Conservation (phyloP, 495 filamentous ascomycete species). For the Penicillium subrubescens region DNA sequence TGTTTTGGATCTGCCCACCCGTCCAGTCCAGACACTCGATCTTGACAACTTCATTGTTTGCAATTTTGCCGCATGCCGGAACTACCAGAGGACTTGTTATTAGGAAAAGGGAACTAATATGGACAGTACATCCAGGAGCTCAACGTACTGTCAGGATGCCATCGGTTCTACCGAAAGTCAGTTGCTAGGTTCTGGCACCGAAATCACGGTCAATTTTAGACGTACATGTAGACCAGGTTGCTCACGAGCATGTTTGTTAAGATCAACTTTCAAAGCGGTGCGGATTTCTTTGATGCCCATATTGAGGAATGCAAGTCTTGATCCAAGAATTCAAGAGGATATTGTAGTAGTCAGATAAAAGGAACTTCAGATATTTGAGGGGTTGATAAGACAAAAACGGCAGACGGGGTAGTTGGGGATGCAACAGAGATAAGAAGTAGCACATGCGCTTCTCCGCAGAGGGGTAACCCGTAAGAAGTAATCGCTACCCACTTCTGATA, state of each 20-base stretch:
- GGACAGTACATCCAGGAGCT: background rate
- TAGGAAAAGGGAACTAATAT: background rate
- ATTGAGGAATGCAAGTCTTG: background rate
- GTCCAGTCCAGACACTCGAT: conserved; percentile 93
- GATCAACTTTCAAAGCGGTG: conserved; percentile 72
- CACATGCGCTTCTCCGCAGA: conserved; percentile 12
- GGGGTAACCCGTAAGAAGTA: background rate
- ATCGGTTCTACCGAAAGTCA: conserved; percentile 69
- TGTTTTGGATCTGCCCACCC: conserved; percentile 86
- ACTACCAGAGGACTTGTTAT: conserved; percentile 51
- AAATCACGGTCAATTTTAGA: background rate
- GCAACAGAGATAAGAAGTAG: conserved; percentile 6
- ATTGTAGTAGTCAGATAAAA: background rate
- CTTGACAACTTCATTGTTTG: conserved; percentile 86
- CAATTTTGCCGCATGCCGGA: conserved; percentile 73
- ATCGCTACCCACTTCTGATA: background rate
- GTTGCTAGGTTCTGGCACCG: background rate
- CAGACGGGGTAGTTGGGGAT: background rate
- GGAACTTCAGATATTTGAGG: background rate
- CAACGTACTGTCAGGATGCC: conserved; percentile 84
- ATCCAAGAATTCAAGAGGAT: background rate
- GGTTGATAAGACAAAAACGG: background rate
- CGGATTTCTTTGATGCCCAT: conserved; percentile 68
- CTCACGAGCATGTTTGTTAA: conserved; percentile 74
- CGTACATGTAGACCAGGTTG: conserved; percentile 78